phyloP scores from a whole-genome alignment of 2,329 filamentous ascomycete species.

The Aquanectria penicillioides region DNA sequence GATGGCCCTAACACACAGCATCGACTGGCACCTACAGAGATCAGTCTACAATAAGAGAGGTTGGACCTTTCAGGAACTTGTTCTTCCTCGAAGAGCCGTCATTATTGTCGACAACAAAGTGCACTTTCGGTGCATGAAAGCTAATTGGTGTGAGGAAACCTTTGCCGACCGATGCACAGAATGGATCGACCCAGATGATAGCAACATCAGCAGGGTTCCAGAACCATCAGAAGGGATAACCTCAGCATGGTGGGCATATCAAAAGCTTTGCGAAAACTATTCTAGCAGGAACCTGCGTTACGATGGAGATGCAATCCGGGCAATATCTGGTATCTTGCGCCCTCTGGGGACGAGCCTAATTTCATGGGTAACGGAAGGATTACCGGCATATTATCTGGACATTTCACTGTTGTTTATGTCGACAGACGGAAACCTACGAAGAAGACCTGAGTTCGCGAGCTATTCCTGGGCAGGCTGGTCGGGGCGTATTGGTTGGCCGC shows the following conservation, averaged over 20 bases:
- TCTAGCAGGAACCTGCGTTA: slow-evolving; percentile 13
- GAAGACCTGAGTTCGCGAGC: slow-evolving; percentile 25
- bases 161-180: slow-evolving; percentile 2
- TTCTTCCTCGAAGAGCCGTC: neutral
- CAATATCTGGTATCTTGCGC: slow-evolving; percentile 16
- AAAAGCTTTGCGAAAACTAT: slow-evolving; percentile 23
- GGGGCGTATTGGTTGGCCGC: slow-evolving; percentile 10
- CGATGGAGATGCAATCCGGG: slow-evolving; percentile 21
- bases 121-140: slow-evolving; percentile 23
- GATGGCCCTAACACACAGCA: slow-evolving; percentile 5
- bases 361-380: neutral
- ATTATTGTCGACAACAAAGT: slow-evolving; percentile 20
- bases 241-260: neutral
- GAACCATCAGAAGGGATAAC: neutral
- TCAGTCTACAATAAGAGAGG: slow-evolving; percentile 18
- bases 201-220: neutral
- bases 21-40: slow-evolving; percentile 23
- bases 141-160: slow-evolving; percentile 24
- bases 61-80: slow-evolving; percentile 17
- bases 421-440: neutral
- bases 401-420: slow-evolving; percentile 1
- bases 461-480: slow-evolving; percentile 32
- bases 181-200: slow-evolving; percentile 11
- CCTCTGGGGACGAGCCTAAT: neutral
- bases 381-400: slow-evolving; percentile 8